Evolutionary conservation across 2,329 filamentous ascomycete species (phyloP).

Genomic region (Diaporthe eres): DNA sequence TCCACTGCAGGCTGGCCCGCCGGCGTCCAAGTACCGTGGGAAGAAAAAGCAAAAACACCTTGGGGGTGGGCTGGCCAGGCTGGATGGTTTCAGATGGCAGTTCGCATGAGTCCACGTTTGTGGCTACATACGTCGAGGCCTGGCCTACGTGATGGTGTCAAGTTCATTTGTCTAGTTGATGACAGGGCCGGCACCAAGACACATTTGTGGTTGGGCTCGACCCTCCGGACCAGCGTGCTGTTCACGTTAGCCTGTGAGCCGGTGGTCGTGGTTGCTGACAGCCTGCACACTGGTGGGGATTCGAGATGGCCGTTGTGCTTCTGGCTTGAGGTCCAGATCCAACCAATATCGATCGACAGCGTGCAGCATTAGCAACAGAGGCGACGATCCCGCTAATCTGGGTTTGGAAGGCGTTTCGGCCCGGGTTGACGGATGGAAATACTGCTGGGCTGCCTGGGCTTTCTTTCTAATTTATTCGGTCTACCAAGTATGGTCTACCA

Average conservation of each 20-base stretch:
- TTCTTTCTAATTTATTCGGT: neutral
- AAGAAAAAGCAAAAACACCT: neutral
- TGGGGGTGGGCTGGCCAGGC: neutral
- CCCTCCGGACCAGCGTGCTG: neutral
- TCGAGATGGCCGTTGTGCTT: constrained; percentile 24
- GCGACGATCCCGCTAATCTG: constrained; percentile 36
- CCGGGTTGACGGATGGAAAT: constrained; percentile 31
- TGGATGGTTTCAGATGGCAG: constrained; percentile 20
- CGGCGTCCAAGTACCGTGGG: constrained; percentile 6
- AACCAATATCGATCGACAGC: constrained; percentile 27
- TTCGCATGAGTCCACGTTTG: constrained; percentile 27
- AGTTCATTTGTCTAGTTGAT: constrained; percentile 23
- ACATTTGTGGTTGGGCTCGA: neutral
- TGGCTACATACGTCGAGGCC: constrained; percentile 26
- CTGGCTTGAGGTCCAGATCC: constrained; percentile 17
- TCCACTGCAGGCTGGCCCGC: constrained; percentile 25
- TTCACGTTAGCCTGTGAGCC: constrained; percentile 9
- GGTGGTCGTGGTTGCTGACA: constrained; percentile 13
- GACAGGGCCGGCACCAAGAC: constrained; percentile 7
- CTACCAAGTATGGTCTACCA: neutral
- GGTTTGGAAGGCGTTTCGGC: constrained; percentile 37
- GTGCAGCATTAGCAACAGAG: constrained; percentile 26
- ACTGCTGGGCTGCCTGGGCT: neutral
- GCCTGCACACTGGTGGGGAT: constrained; percentile 15
- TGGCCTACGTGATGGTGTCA: constrained; percentile 10